These are phyloP conservation scores for Phanerochaete sordida DNA, from an alignment of 768 basidiomycete genomes.

Conservation along the genomic window DNA sequence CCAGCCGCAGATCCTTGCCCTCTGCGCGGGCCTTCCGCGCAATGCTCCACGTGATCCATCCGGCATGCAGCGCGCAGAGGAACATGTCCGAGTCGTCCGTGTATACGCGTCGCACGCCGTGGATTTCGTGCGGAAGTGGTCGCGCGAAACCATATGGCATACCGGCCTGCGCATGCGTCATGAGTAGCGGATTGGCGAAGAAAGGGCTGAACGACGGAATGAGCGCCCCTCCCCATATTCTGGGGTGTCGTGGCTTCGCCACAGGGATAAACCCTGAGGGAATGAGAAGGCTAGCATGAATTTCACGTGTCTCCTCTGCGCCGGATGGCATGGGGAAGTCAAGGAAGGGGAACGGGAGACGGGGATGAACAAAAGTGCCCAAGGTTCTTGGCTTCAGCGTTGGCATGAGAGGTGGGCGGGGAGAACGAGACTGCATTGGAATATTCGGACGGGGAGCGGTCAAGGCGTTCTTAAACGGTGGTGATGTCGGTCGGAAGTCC, in stretches of 20 bases:
- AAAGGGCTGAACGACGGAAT: conserved; percentile 34
- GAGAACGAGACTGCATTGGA: conserved; percentile 3
- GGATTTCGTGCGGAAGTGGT: conserved; percentile 20
- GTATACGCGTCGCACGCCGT: conserved; percentile 53
- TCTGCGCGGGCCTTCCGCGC: conserved; percentile 34
- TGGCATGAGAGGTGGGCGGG: conserved; percentile 13
- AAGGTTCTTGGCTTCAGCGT: conserved; percentile 31
- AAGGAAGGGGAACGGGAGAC: conserved; percentile 52
- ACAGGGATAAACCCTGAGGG: conserved; percentile 57
- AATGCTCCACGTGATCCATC: conserved; percentile 43
- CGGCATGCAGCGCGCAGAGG: conserved; percentile 65
- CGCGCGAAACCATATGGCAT: conserved; percentile 16
- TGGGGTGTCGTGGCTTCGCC: conserved; percentile 47
- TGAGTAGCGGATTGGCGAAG: conserved; percentile 19
- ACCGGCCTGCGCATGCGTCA: conserved; percentile 16
- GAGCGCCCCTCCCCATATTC: conserved; percentile 71
- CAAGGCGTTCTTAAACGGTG: conserved; percentile 10
- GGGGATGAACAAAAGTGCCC: conserved; percentile 58
- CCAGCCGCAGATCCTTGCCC: conserved; percentile 37
- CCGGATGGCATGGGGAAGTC: conserved; percentile 26
- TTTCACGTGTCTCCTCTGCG: conserved; percentile 23
- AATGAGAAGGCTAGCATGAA: conserved; percentile 50
- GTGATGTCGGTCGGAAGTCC: conserved; percentile 11
- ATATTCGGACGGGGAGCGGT: conserved; percentile 2
- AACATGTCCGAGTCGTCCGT: conserved; percentile 78